phyloP scores from a whole-genome alignment of 192 early-diverging fungal species.

The Backusella sp. region DNA sequence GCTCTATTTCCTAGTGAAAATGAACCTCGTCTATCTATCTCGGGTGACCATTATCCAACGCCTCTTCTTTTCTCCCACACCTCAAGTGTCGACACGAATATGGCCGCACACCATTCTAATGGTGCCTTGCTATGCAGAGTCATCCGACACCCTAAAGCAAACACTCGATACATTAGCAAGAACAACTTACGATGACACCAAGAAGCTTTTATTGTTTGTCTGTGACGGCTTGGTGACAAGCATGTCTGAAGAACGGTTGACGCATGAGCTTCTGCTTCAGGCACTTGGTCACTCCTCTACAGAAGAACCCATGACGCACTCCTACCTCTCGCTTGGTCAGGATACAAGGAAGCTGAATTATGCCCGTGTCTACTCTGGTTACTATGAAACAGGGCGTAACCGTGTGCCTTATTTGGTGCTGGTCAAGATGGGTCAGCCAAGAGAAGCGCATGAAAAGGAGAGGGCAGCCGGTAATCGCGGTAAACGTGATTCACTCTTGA shows the following conservation, averaged over 20 bases:
- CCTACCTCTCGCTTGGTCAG: slow-evolving; percentile 52
- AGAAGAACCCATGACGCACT: slow-evolving; percentile 44
- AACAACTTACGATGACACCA: slow-evolving; percentile 64
- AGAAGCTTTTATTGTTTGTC: slow-evolving; percentile 67
- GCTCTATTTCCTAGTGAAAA: slow-evolving; percentile 36
- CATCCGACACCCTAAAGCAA: slow-evolving; percentile 54
- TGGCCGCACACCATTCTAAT: slow-evolving; percentile 47
- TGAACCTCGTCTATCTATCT: slow-evolving; percentile 36
- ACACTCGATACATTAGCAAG: slow-evolving; percentile 65
- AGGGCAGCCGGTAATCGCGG: slow-evolving; percentile 61
- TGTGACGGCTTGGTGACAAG: slow-evolving; percentile 68
- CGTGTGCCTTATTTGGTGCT: slow-evolving; percentile 60
- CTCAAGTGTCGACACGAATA: not conserved
- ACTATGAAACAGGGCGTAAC: slow-evolving; percentile 48
- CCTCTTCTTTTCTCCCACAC: slow-evolving; percentile 18
- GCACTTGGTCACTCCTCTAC: slow-evolving; percentile 62
- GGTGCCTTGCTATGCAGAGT: slow-evolving; percentile 72
- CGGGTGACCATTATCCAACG: slow-evolving; percentile 29
- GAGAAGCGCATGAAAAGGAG: slow-evolving; percentile 32
- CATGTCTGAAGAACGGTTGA: slow-evolving; percentile 55
- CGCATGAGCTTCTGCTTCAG: slow-evolving; percentile 61
- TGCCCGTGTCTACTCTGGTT: slow-evolving; percentile 67
- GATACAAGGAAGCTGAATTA: slow-evolving; percentile 56
- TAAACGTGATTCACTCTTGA: slow-evolving; percentile 85
- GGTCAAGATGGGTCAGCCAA: slow-evolving; percentile 58